Base-by-base conservation (phyloP, 2,329 filamentous ascomycete genomes). In the Aspergillus uvarum region DNA sequence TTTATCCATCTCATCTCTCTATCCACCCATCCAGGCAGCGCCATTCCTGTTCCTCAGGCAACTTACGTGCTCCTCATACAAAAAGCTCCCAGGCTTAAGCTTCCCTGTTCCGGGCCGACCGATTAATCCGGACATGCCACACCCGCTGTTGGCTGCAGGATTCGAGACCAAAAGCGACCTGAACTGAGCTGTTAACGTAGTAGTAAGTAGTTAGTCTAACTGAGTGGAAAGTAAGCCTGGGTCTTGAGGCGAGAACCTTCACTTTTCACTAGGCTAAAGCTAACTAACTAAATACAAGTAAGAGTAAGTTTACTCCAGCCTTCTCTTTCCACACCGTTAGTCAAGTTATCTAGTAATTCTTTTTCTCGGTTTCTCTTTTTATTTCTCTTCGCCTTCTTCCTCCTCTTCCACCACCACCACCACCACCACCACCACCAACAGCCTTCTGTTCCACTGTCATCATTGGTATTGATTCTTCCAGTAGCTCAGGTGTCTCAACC, bases 91-190 rank as follows among this genome's bases (percentile, higher is more conserved):
- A 58, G 24, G 38, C 38, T 44, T 44, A 44, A 59, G 55, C 54
- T 61, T n/a, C 21, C 19, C 16, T 42, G 38, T 44, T 44, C 38
- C 60, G 64, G 65, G 31, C 67, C 67, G 65, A 63, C 51, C 12
- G 31, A 59, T 64, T 54, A 44, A 61, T 65, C 66, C 65, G 66
- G 61, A 53, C 32, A 49, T 61, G 61, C 59, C 52, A 60, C 57
- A 55, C 22, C 56, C 58, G 51, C 7, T 42, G 16, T 42, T 54
- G 55, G 52, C 54, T 63, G 63, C 60, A 65, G 62, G 62, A 68
- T 61, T 67, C 66, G 63, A 68, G 66, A 68, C 65, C 59, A 62
- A 59, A 61, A 64, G 26, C 57, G 59, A 60, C 50, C 38, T 44
- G 59, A 60, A 50, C 38, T 6, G 38, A 44, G 38, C 38, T 44